Percentiles rank a stretch among this genome's conserved stretches.
phyloP scores from a whole-genome alignment of 2,329 filamentous ascomycete species.

The Truncatella angustata region DNA sequence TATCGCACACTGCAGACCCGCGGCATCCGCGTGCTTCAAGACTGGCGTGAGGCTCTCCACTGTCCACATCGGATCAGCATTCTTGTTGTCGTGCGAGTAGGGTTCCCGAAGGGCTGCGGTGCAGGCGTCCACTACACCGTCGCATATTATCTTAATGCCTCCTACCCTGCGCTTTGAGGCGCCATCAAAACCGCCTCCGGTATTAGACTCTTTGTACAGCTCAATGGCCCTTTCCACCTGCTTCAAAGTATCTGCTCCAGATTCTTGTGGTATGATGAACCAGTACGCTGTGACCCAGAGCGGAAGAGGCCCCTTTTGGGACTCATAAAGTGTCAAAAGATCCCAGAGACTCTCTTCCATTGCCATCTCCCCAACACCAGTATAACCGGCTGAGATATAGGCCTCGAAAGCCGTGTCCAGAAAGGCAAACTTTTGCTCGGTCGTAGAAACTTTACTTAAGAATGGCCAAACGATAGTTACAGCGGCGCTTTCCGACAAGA shows the following conservation, averaged over 20 bases:
- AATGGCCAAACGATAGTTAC: constrained; percentile 55
- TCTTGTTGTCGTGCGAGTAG: constrained; percentile 44
- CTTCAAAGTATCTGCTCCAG: constrained; percentile 37
- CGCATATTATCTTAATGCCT: constrained; percentile 61
- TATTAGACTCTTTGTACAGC: constrained; percentile 27
- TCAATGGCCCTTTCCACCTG: constrained; percentile 51
- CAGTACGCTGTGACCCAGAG: constrained; percentile 55
- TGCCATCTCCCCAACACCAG: constrained; percentile 58
- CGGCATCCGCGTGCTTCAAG: constrained; percentile 46
- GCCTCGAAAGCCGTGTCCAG: constrained; percentile 47
- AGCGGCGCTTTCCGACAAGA: constrained; percentile 52
- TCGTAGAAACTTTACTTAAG: constrained; percentile 43
- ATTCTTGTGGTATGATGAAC: constrained; percentile 49
- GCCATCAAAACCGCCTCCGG: constrained; percentile 16
- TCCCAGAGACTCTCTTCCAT: constrained; percentile 60
- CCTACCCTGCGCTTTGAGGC: constrained; percentile 47
- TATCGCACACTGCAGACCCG: constrained; percentile 56
- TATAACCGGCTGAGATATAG: constrained; percentile 53
- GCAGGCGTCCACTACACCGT: constrained; percentile 62
- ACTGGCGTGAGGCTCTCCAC: constrained; percentile 46
- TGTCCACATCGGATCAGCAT: constrained; percentile 51
- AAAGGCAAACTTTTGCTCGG: constrained; percentile 46
- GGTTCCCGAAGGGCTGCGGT: constrained; percentile 57
- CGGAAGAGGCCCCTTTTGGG: not conserved
- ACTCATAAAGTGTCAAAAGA: constrained; percentile 35